phyloP scores from a whole-genome alignment of 805 yeast species.

The Candida montana region DNA sequence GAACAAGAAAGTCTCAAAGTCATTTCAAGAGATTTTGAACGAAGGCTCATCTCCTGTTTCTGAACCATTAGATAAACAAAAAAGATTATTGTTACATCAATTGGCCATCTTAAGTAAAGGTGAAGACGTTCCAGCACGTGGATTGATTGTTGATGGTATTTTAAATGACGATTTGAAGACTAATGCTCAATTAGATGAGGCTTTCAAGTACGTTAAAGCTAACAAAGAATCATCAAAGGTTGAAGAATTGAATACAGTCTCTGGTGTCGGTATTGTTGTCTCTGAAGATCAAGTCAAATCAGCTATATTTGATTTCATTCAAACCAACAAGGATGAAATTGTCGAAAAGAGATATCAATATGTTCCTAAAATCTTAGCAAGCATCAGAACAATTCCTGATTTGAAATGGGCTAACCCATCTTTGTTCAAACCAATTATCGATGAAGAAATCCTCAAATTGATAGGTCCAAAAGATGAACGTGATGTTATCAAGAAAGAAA shows the following conservation, averaged over 20 bases:
- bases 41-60: conserved; percentile 33
- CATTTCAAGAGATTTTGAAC: conserved; percentile 55
- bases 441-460: conserved; percentile 60
- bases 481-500: conserved; percentile 75
- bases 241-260: conserved; percentile 51
- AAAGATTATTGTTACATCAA: conserved; percentile 63
- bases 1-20: conserved; percentile 75
- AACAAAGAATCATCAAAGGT: conserved; percentile 39
- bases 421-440: conserved; percentile 81
- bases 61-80: conserved; percentile 48
- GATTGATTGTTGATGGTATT: conserved; percentile 55
- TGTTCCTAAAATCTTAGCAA: conserved; percentile 73
- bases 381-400: conserved; percentile 63
- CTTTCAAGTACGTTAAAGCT: conserved; percentile 63
- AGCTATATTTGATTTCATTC: conserved; percentile 56
- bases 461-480: conserved; percentile 97
- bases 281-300: conserved; percentile 58
- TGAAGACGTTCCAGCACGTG: conserved; percentile 41
- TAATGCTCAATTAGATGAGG: conserved; percentile 74
- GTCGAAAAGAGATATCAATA: conserved; percentile 69
- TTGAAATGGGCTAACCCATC: conserved; percentile 93
- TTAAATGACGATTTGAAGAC: conserved; percentile 58
- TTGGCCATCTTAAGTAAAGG: conserved; percentile 71
- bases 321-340: conserved; percentile 53
- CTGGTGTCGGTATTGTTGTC: conserved; percentile 80